These are phyloP conservation scores for Tilletia walkeri DNA, from an alignment of 1,284 basidiomycete species.

Conservation along the genomic window DNA sequence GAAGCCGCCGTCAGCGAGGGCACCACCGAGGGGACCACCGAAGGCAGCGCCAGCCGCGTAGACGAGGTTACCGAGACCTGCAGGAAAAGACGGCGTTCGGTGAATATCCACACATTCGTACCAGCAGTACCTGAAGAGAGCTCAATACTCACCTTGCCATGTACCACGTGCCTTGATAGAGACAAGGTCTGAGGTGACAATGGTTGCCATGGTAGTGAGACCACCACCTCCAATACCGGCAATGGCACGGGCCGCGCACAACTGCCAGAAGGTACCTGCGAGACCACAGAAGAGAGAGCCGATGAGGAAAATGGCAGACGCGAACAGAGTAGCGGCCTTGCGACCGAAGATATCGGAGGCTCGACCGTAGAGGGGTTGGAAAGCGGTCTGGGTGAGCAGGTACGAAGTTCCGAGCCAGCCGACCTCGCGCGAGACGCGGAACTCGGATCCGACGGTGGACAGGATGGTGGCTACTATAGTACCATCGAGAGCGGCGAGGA, in stretches of 20 bases:
- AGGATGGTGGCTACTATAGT: constrained; percentile 54
- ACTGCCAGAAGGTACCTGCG: constrained; percentile 48
- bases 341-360: constrained; percentile 54
- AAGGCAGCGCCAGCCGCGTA: constrained; percentile 55
- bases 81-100: constrained; percentile 33
- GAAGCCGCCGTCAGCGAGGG: constrained; percentile 42
- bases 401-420: constrained; percentile 54
- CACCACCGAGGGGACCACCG: constrained; percentile 50
- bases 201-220: constrained; percentile 58
- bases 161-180: constrained; percentile 58
- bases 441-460: constrained; percentile 50
- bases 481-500: constrained; percentile 49
- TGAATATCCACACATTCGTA: constrained; percentile 9
- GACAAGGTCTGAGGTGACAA: constrained; percentile 58
- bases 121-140: constrained; percentile 3
- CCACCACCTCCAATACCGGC: constrained; percentile 59
- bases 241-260: constrained; percentile 56
- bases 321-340: constrained; percentile 51
- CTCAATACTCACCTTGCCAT: constrained; percentile 49
- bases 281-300: constrained; percentile 53
- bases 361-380: constrained; percentile 53
- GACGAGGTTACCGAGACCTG: constrained; percentile 52
- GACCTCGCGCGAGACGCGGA: constrained; percentile 49
- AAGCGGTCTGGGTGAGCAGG: constrained; percentile 53
- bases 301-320: constrained; percentile 47